A percentile compares a stretch with the other conserved stretches of the same genome.
Conservation (phyloP, 805 yeast species). For the Pachysolen tannophilus region DNA sequence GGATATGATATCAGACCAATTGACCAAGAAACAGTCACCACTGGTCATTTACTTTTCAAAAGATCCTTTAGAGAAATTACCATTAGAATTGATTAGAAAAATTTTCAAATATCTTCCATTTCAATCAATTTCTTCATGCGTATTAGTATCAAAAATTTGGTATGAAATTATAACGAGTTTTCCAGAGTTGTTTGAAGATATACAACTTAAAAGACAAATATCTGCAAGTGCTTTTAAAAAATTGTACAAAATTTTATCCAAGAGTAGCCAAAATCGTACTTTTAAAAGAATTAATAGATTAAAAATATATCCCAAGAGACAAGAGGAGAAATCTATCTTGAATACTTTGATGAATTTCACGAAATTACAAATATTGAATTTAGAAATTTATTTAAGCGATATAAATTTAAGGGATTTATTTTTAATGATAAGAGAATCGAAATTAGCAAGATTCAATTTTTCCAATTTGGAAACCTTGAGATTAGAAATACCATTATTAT, state of each 20-base stretch:
- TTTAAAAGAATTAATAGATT: background rate
- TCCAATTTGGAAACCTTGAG: background rate
- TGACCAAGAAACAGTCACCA: background rate
- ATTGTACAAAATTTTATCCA: background rate
- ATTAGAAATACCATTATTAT: background rate
- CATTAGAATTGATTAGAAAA: constrained; percentile 15
- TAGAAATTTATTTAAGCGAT: constrained; percentile 2
- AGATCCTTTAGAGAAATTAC: constrained; percentile 18
- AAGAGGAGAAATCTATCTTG: constrained; percentile 5
- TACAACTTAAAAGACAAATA: too few relatives aligned
- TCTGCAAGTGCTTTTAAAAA: constrained; percentile 1
- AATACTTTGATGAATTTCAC: constrained; percentile 1
- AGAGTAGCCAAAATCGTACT: background rate
- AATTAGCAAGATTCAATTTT: constrained; percentile 3
- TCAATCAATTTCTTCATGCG: constrained; percentile 16
- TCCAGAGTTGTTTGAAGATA: constrained; percentile 76
- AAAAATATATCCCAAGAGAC: constrained; percentile 1
- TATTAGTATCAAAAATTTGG: constrained; percentile 90
- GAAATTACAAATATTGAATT: constrained; percentile 3
- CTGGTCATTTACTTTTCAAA: background rate
- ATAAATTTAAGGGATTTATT: background rate
- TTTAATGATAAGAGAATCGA: constrained; percentile 3
- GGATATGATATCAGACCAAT: background rate
- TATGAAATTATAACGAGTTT: constrained; percentile 86
- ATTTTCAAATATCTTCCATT: constrained; percentile 11